Conservation (phyloP, 768 basidiomycete species). For the Leccinum obscurum region DNA sequence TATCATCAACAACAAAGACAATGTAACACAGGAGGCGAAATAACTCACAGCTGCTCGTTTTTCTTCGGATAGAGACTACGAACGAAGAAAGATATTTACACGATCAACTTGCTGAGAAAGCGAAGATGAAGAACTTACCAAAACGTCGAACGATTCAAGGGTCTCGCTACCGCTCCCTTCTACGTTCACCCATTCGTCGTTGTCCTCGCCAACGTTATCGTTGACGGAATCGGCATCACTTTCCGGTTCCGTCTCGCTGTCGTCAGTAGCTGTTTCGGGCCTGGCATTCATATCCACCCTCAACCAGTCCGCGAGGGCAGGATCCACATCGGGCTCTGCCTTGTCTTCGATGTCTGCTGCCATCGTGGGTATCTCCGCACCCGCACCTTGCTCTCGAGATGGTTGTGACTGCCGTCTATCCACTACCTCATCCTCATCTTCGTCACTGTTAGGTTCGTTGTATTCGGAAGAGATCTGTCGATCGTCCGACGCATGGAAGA, state of each 20-base stretch:
- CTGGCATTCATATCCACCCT: slow-evolving; percentile 42
- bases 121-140: slow-evolving; percentile 3
- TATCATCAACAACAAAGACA: slow-evolving; percentile 1
- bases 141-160: slow-evolving; percentile 20
- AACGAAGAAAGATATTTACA: neutral
- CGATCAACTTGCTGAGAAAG: neutral
- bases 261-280: slow-evolving; percentile 16
- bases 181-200: slow-evolving; percentile 43
- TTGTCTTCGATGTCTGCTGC: slow-evolving; percentile 18
- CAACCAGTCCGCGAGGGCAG: slow-evolving; percentile 61
- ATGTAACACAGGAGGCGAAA: neutral
- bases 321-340: slow-evolving; percentile 40
- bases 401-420: slow-evolving; percentile 5
- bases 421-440: slow-evolving; percentile 17
- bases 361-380: neutral
- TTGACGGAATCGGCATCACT: slow-evolving; percentile 73
- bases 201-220: slow-evolving; percentile 42
- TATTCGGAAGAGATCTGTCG: slow-evolving; percentile 56
- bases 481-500: slow-evolving; percentile 67
- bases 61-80: slow-evolving; percentile 15
- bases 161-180: slow-evolving; percentile 21
- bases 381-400: slow-evolving; percentile 22
- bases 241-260: slow-evolving; percentile 50
- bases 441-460: slow-evolving; percentile 38
- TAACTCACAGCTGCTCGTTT: neutral